A percentile compares a stretch with the other conserved stretches of the same genome.
phyloP scores from a whole-genome alignment of 257 asterid species.

The Plectranthus barbatus region DNA sequence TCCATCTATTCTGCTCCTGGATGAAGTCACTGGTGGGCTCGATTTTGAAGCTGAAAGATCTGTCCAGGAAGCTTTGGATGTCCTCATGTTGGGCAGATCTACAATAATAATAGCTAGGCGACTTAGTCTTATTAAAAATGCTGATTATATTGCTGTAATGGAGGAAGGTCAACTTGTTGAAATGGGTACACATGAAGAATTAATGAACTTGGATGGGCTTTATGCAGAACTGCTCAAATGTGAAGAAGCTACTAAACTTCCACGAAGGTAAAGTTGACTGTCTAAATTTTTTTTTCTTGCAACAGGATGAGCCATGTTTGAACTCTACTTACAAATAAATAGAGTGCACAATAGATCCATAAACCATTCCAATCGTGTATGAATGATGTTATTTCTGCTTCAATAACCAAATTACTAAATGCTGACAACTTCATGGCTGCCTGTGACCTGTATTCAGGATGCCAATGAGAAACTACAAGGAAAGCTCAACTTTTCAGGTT shows the following conservation, averaged over 20 bases:
- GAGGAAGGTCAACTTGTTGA: slow-evolving; percentile 99
- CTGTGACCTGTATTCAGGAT: slow-evolving; percentile 50
- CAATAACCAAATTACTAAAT: background rate
- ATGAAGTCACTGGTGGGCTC: slow-evolving; percentile 98
- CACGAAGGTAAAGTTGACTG: slow-evolving; percentile 60
- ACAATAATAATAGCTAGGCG: slow-evolving; percentile 95
- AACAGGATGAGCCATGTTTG: background rate
- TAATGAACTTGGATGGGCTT: slow-evolving; percentile 88
- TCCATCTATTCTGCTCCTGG: slow-evolving; percentile 91
- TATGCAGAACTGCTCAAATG: slow-evolving; percentile 94
- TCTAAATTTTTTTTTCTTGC: slow-evolving; percentile 3
- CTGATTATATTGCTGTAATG: slow-evolving; percentile 98
- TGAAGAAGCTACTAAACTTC: slow-evolving; percentile 98
- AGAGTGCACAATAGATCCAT: background rate
- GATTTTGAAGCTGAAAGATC: slow-evolving; percentile 98
- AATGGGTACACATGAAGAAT: slow-evolving; percentile 99
- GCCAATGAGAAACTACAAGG: slow-evolving; percentile 81
- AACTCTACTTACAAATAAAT: slow-evolving; percentile 6
- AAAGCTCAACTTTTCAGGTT: slow-evolving; percentile 62
- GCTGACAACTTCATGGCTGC: background rate
- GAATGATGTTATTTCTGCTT: slow-evolving; percentile 10
- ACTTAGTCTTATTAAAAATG: slow-evolving; percentile 84
- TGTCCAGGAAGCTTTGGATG: slow-evolving; percentile 94
- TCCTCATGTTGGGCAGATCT: slow-evolving; percentile 95
- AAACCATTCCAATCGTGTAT: background rate